phyloP scores from a whole-genome alignment of 2,329 filamentous ascomycete genomes.

The Fusarium equiseti region DNA sequence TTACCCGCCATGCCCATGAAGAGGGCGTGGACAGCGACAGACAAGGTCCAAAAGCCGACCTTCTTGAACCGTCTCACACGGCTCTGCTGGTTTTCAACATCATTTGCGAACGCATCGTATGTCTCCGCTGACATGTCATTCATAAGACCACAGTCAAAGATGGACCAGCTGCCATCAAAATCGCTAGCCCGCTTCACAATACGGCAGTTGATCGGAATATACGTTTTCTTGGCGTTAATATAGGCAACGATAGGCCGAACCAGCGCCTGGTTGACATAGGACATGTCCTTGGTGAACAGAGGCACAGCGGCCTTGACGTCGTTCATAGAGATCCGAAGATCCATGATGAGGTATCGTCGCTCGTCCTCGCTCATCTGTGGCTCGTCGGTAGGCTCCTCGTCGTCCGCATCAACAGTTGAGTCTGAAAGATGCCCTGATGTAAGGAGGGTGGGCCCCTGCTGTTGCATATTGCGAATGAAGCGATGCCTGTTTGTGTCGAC shows the following conservation, averaged over 20 bases:
- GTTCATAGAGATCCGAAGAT: constrained; percentile 94
- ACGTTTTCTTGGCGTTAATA: constrained; percentile 94
- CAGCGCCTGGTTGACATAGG: constrained; percentile 95
- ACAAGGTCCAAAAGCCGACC: constrained; percentile 95
- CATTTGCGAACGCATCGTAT: constrained; percentile 91
- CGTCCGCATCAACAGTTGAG: constrained; percentile 37
- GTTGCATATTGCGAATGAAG: constrained; percentile 65
- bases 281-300: constrained; percentile 90
- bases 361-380: constrained; percentile 62
- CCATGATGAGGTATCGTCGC: constrained; percentile 88
- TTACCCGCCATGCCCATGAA: constrained; percentile 96
- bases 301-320: constrained; percentile 94
- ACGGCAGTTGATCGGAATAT: constrained; percentile 94
- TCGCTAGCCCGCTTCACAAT: constrained; percentile 90
- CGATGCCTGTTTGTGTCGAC: constrained; percentile 82
- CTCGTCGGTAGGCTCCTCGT: constrained; percentile 13
- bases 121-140: constrained; percentile 93
- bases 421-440: constrained; percentile 53
- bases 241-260: constrained; percentile 97
- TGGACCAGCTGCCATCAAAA: constrained; percentile 95
- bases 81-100: constrained; percentile 90
- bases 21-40: constrained; percentile 90
- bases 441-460: constrained; percentile 46
- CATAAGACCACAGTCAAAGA: constrained; percentile 94
- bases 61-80: constrained; percentile 90